Conservation (phyloP, 2,329 filamentous ascomycete species). For the Fusarium scirpi region DNA sequence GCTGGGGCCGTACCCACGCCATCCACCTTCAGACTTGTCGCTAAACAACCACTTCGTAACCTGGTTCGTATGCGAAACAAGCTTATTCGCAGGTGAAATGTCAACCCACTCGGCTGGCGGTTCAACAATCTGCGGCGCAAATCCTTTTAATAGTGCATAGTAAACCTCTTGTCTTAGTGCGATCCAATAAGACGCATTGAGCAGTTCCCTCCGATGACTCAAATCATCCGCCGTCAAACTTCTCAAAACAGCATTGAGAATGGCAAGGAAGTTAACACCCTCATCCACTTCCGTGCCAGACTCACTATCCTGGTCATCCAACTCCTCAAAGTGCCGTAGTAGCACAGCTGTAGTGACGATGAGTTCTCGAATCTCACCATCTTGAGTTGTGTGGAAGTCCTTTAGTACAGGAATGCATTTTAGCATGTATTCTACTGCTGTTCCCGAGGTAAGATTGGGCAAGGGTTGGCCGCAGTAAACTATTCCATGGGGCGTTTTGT, state of each 20-base stretch:
- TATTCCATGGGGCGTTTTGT: slow-evolving; percentile 13
- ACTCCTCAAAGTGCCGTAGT: slow-evolving; percentile 36
- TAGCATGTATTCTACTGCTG: slow-evolving; percentile 41
- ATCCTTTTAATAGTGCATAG: slow-evolving; percentile 29
- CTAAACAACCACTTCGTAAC: slow-evolving; percentile 38
- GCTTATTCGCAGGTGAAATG: slow-evolving; percentile 39
- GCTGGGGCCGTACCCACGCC: slow-evolving; percentile 21
- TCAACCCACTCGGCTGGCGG: slow-evolving; percentile 35
- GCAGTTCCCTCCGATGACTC: slow-evolving; percentile 7
- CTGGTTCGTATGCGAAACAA: slow-evolving; percentile 37
- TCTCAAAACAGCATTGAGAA: slow-evolving; percentile 35
- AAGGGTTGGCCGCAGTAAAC: slow-evolving; percentile 34
- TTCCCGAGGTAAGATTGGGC: not conserved
- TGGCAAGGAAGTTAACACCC: slow-evolving; percentile 32
- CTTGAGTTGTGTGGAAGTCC: slow-evolving; percentile 33
- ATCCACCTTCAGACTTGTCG: slow-evolving; percentile 28
- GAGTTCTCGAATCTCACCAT: slow-evolving; percentile 34
- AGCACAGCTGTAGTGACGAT: slow-evolving; percentile 36
- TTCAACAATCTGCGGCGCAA: slow-evolving; percentile 36
- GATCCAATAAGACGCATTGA: slow-evolving; percentile 41
- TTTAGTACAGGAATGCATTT: slow-evolving; percentile 36
- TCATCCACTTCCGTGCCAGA: not conserved
- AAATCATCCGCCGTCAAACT: slow-evolving; percentile 33
- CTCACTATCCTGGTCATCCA: slow-evolving; percentile 32
- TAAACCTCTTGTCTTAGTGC: slow-evolving; percentile 39